A percentile compares a stretch with the other conserved stretches of the same genome.
phyloP scores from a whole-genome alignment of 1,284 basidiomycete species.

The Rhizopogon parksii region DNA sequence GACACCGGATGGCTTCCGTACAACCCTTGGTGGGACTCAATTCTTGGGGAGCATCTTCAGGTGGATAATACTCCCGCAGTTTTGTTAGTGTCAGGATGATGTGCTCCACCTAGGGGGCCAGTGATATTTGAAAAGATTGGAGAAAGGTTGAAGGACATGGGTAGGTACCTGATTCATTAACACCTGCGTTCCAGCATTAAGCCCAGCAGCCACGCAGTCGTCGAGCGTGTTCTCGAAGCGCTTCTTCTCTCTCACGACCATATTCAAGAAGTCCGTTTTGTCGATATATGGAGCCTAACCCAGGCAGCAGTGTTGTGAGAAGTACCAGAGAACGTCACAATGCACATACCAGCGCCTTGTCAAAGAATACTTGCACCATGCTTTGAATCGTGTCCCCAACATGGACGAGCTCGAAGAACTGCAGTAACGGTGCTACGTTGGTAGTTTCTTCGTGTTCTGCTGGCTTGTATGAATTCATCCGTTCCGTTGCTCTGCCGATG shows the following conservation, averaged over 20 bases:
- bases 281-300: constrained; percentile 77
- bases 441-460: constrained; percentile 73
- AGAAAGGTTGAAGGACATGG: neutral
- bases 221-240: constrained; percentile 88
- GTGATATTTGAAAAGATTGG: neutral
- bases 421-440: constrained; percentile 84
- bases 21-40: constrained; percentile 85
- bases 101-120: constrained; percentile 72
- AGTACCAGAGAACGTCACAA: neutral
- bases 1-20: constrained; percentile 75
- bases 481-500: constrained; percentile 61
- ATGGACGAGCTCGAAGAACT: constrained; percentile 98
- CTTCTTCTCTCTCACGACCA: constrained; percentile 94
- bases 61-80: constrained; percentile 86
- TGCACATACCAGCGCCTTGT: constrained; percentile 76
- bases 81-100: constrained; percentile 80
- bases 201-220: constrained; percentile 85
- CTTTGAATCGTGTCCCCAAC: constrained; percentile 96
- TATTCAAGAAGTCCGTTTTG: constrained; percentile 88
- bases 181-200: constrained; percentile 93
- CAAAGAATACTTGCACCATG: constrained; percentile 97
- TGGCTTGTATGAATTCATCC: constrained; percentile 85
- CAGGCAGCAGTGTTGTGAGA: neutral
- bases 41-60: constrained; percentile 68
- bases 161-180: constrained; percentile 83